Evolutionary conservation across 257 asterid genomes (phyloP).

Genomic region (Solanum appendiculatum): DNA sequence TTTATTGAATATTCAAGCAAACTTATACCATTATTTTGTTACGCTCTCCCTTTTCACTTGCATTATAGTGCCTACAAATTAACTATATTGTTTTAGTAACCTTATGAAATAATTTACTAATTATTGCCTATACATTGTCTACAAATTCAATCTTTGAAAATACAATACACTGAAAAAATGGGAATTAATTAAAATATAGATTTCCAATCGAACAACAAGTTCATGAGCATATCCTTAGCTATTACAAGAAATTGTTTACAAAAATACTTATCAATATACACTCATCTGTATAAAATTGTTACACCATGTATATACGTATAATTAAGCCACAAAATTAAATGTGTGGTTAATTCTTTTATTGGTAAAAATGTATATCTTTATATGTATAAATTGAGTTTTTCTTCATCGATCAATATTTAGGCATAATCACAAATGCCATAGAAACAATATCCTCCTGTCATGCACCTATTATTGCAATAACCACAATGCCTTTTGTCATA

Average conservation of each 20-base stretch:
- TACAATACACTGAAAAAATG: no score
- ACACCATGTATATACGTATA: not conserved
- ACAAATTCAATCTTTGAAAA: no score
- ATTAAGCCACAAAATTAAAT: not conserved
- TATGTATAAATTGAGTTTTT: not conserved
- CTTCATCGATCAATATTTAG: not conserved
- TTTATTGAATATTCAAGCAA: no score
- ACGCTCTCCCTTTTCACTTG: no score
- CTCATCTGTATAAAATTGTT: not conserved
- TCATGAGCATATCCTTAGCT: not conserved
- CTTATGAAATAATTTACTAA: no score
- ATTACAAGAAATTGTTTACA: not conserved
- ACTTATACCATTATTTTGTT: no score
- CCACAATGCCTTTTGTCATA: conserved; percentile 61
- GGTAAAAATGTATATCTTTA: not conserved
- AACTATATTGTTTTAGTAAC: no score
- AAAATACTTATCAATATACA: not conserved
- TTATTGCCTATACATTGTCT: no score
- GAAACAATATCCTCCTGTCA: conserved; percentile 29
- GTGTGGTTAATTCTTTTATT: not conserved
- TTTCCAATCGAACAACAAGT: not conserved
- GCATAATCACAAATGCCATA: conserved; percentile 65
- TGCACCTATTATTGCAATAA: conserved; percentile 38
- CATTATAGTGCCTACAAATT: no score
- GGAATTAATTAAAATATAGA: no score